Evolutionary conservation across 257 asterid genomes (phyloP).

Genomic region (Cruciata laevipes): DNA sequence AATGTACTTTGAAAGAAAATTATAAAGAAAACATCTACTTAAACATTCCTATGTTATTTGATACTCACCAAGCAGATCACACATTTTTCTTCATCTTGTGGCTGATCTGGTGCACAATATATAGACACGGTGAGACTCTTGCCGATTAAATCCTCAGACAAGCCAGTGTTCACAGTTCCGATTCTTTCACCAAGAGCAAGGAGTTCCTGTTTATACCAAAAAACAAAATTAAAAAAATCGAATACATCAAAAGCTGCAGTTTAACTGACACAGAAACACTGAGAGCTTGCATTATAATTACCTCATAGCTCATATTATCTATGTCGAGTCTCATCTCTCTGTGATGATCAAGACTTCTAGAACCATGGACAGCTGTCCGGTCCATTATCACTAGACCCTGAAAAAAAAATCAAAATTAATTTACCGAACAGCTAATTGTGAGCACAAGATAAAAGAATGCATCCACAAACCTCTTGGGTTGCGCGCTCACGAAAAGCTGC

Average conservation of each 20-base stretch:
- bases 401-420: constrained; percentile 7
- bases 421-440: not conserved
- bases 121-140: constrained; percentile 48
- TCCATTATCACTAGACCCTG: constrained; percentile 48
- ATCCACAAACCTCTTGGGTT: constrained; percentile 47
- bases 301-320: constrained; percentile 85
- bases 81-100: constrained; percentile 49
- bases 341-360: constrained; percentile 60
- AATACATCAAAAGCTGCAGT: constrained; percentile 2
- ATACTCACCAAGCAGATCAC: constrained; percentile 69
- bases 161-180: constrained; percentile 72
- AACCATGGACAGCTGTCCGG: constrained; percentile 40
- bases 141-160: constrained; percentile 46
- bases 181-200: constrained; percentile 80
- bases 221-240: constrained; percentile 3
- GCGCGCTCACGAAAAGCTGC: constrained; percentile 38
- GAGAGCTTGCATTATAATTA: constrained; percentile 9
- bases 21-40: no score
- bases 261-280: not conserved
- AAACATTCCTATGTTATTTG: constrained; percentile 9
- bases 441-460: not conserved
- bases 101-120: constrained; percentile 45
- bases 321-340: constrained; percentile 75
- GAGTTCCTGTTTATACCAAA: constrained; percentile 48
- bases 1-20: no score